A percentile compares a stretch with the other conserved stretches of the same genome.
Conservation (phyloP, 805 yeast species). For the Wickerhamiella spandovensis region DNA sequence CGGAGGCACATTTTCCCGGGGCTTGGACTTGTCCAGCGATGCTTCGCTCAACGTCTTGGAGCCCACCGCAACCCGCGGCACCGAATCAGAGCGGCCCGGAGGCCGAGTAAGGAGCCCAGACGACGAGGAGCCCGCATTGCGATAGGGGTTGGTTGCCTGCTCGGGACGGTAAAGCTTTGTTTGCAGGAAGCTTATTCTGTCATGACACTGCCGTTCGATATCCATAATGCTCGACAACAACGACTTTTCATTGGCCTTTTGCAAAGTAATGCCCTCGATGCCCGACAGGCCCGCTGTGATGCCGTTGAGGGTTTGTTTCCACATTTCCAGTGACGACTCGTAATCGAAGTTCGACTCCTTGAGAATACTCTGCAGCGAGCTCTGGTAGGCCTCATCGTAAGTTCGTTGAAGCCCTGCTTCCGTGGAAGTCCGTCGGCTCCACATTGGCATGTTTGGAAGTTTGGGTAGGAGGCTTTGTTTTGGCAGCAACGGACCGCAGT, state of each 20-base stretch:
- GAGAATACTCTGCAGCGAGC: constrained; percentile 28
- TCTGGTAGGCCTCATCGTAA: constrained; percentile 31
- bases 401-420: constrained; percentile 23
- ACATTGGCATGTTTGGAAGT: constrained; percentile 12
- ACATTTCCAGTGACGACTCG: constrained; percentile 23
- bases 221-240: constrained; percentile 26
- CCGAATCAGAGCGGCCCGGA: neutral
- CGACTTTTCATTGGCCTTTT: constrained; percentile 23
- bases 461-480: neutral
- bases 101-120: neutral
- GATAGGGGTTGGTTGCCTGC: constrained; percentile 18
- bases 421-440: constrained; percentile 13
- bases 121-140: constrained; percentile 8
- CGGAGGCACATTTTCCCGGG: neutral
- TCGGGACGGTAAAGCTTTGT: constrained; percentile 6
- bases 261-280: constrained; percentile 22
- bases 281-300: constrained; percentile 23
- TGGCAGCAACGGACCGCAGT: neutral
- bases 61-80: constrained; percentile 18
- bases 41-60: constrained; percentile 5
- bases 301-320: constrained; percentile 25
- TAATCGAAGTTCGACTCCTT: constrained; percentile 27
- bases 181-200: constrained; percentile 23
- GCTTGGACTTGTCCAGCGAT: neutral
- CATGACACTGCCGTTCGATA: constrained; percentile 29